A percentile compares a stretch with the other conserved stretches of the same genome.
These are phyloP conservation scores for Heterobasidion occidentale DNA, from an alignment of 1,284 basidiomycete genomes.

Conservation along the genomic window DNA sequence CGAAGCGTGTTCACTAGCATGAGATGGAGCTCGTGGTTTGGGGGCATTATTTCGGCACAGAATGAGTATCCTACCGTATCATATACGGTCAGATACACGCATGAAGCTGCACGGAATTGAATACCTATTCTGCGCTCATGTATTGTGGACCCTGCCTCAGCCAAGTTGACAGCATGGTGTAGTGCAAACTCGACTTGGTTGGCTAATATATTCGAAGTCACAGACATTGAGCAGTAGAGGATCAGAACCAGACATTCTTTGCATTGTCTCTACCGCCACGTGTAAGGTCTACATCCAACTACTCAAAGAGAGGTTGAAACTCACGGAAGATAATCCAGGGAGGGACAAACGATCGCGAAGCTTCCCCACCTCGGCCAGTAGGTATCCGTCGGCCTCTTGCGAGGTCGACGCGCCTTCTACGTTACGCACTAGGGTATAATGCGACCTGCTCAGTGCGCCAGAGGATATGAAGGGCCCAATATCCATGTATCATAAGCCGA, in stretches of 20 bases:
- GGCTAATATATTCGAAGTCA: slow-evolving; percentile 29
- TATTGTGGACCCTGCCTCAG: slow-evolving; percentile 52
- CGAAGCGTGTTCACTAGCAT: slow-evolving; percentile 79
- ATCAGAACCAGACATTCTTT: slow-evolving; percentile 57
- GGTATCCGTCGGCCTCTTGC: slow-evolving; percentile 48
- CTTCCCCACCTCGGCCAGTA: slow-evolving; percentile 49
- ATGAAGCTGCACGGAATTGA: slow-evolving; percentile 4
- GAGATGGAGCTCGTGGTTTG: slow-evolving; percentile 59
- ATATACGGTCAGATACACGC: not conserved
- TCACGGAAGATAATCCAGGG: slow-evolving; percentile 41
- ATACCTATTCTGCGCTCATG: slow-evolving; percentile 66
- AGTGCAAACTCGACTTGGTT: slow-evolving; percentile 58
- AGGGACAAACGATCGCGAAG: slow-evolving; percentile 42
- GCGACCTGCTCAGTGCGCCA: slow-evolving; percentile 62
- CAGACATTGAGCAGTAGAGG: slow-evolving; percentile 56
- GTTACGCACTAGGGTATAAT: slow-evolving; percentile 65
- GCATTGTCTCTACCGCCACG: slow-evolving; percentile 38
- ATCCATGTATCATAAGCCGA: slow-evolving; percentile 41
- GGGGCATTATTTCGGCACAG: slow-evolving; percentile 62
- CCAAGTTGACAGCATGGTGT: slow-evolving; percentile 62
- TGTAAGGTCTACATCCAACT: slow-evolving; percentile 5
- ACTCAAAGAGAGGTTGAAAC: slow-evolving; percentile 19
- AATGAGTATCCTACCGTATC: slow-evolving; percentile 57
- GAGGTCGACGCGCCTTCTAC: slow-evolving; percentile 50
- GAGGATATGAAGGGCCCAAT: slow-evolving; percentile 62